Percentiles rank a stretch among this genome's conserved stretches.
Evolutionary conservation across 2,329 filamentous ascomycete species (phyloP).

Genomic region (Calonectria naviculata): DNA sequence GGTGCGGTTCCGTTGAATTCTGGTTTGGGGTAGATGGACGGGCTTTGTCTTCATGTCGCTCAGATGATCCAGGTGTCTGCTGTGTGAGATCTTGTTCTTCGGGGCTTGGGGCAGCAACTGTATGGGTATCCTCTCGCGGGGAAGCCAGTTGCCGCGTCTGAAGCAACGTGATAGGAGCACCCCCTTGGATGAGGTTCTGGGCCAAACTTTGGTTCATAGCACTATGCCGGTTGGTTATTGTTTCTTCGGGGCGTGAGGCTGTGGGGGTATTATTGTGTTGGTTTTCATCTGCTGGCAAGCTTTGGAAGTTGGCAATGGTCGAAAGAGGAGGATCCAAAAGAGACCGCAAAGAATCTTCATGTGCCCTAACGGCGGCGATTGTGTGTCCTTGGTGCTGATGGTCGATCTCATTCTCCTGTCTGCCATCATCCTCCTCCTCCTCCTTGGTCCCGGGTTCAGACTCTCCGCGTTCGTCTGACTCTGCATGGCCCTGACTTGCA

Average conservation of each 20-base stretch:
- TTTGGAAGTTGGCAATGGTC: neutral
- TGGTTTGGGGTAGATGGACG: neutral
- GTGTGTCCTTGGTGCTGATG: neutral
- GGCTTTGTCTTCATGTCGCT: neutral
- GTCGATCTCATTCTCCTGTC: neutral
- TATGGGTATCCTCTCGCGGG: neutral
- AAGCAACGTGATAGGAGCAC: neutral
- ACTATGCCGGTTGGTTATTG: neutral
- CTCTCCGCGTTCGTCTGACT: neutral
- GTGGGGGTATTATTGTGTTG: neutral
- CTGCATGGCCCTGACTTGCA: neutral
- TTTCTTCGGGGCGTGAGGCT: neutral
- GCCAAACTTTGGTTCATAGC: neutral
- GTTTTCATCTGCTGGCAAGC: neutral
- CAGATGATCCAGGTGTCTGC: neutral
- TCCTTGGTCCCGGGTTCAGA: neutral
- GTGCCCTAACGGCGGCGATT: neutral
- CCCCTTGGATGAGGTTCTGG: neutral
- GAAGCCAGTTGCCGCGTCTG: neutral
- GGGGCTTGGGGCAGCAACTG: neutral
- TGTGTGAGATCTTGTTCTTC: neutral
- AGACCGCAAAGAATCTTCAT: constrained; percentile 12
- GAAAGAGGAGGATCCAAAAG: constrained; percentile 8
- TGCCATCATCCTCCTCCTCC: neutral
- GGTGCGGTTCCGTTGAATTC: constrained; percentile 8